phyloP scores from a whole-genome alignment of 2,329 filamentous ascomycete genomes.

The Apiospora aurea region DNA sequence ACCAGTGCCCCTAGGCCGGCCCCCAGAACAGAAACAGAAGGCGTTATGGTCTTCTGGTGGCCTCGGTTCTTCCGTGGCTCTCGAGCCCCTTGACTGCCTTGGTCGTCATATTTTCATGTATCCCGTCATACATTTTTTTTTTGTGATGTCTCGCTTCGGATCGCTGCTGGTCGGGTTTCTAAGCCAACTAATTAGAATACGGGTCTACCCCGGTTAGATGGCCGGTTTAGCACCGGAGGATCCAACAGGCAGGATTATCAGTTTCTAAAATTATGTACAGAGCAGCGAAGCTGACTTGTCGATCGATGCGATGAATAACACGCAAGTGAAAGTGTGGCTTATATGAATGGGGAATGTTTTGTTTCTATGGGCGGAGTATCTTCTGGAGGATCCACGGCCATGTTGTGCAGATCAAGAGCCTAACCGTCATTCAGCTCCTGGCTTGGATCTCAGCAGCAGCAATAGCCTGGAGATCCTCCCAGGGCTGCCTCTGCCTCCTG shows the following conservation, averaged over 20 bases:
- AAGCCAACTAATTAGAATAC: conserved; percentile 5
- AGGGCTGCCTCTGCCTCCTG: no score
- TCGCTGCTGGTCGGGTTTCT: neutral
- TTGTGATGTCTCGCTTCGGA: neutral
- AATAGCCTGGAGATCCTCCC: no score
- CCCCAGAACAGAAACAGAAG: neutral
- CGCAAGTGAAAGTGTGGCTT: conserved; percentile 10
- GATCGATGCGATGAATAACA: conserved; percentile 9
- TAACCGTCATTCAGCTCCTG: neutral
- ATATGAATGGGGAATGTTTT: neutral
- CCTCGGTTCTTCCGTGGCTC: neutral
- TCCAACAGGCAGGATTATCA: neutral
- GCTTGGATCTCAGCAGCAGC: neutral
- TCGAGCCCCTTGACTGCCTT: neutral
- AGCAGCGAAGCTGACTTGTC: neutral
- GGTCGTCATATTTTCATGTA: neutral
- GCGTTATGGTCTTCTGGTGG: neutral
- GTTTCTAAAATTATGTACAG: neutral
- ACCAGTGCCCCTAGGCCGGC: neutral
- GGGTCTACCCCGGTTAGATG: conserved; percentile 1
- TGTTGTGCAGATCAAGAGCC: neutral
- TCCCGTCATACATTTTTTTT: neutral
- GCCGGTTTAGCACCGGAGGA: neutral
- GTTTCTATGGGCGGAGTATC: neutral
- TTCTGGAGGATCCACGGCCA: neutral